A percentile compares a stretch with the other conserved stretches of the same genome.
Evolutionary conservation across 345 rosid species (phyloP).

Genomic region (Hibiscus tridactylites): DNA sequence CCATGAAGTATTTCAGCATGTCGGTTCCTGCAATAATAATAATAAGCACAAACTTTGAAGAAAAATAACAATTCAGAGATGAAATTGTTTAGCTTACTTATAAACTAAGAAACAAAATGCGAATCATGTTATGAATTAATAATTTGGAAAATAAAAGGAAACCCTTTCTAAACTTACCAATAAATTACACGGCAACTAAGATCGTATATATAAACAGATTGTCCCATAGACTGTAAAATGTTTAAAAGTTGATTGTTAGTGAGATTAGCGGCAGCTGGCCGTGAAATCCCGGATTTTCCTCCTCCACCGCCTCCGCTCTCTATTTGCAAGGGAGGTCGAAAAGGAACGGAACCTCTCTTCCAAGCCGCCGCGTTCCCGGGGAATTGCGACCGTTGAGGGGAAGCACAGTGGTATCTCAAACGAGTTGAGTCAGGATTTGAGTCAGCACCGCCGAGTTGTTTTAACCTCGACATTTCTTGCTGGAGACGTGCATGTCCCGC

Average conservation of each 20-base stretch:
- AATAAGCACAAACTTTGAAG: not conserved
- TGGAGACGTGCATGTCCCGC: constrained; percentile 69
- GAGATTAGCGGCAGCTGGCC: constrained; percentile 56
- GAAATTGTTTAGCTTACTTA: not conserved
- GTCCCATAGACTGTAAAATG: constrained; percentile 94
- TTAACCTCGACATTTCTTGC: constrained; percentile 77
- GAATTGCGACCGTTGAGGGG: constrained; percentile 48
- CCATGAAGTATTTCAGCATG: constrained; percentile 80
- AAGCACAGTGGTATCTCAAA: constrained; percentile 67
- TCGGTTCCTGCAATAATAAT: constrained; percentile 60
- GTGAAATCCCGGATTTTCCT: constrained; percentile 11
- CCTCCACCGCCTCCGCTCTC: constrained; percentile 27
- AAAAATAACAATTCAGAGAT: not conserved
- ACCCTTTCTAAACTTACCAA: constrained; percentile 42
- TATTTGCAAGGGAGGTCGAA: constrained; percentile 66
- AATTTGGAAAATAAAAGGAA: not conserved
- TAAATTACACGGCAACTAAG: constrained; percentile 50
- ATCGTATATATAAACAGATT: constrained; percentile 77
- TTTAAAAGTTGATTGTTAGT: constrained; percentile 63
- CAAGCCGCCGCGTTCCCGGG: constrained; percentile 24
- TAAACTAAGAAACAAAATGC: not conserved
- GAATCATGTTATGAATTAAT: not conserved
- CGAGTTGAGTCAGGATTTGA: constrained; percentile 16
- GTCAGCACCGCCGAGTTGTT: constrained; percentile 31
- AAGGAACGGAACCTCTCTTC: constrained; percentile 52